Evolutionary conservation across 768 basidiomycete species (phyloP), one percentile per base, ranked within the genome.

Genomic region (Boletus patriciae): DNA sequence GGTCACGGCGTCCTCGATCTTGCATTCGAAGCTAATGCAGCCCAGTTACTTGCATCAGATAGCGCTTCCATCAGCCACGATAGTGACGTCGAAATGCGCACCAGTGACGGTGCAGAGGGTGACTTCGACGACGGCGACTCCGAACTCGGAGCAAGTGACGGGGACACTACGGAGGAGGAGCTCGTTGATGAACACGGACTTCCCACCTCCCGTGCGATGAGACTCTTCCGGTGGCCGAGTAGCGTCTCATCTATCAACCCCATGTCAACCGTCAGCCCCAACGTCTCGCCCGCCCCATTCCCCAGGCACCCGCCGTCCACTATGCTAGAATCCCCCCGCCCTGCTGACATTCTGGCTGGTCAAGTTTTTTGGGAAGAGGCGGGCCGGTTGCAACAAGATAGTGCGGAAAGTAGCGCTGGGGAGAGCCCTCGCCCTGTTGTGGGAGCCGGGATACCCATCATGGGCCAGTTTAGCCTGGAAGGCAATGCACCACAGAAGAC

Each of bases 81-180:
- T 31, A 81, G 78, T 49, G 85, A 90, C 58, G 65, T 76, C 25
- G 79, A 75, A 55, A 78, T 75, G 75, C 74, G 25, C 73, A 79
- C 55, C 71, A 81, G 77, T 23, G 60, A 62, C 10, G 55, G 25
- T 41, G 60, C 64, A 21, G 64, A 69, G 46, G 70, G 58, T 51
- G 73, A 72, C 40, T 65, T 62, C 13, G 77, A 77, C 41, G 80
- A 80, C 36, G 78, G 70, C 7, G 77, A 79, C 27, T 75, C 82
- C 52, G 76, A 77, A 54, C 73, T 82, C 55, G 80, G 76, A 45
- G 82, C 79, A 38, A 81, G 76, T 54, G 86, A 83, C 7, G 88
- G 89, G 2, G 87, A 91, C 60, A 90, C 90, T 4, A 92, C 91
- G 2, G 90, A 92, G 66, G 88, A 90, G 59, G 90, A 93, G 58